Conservation (phyloP, 163 green algal species). For the Coccomyxa subellipsoidea region DNA sequence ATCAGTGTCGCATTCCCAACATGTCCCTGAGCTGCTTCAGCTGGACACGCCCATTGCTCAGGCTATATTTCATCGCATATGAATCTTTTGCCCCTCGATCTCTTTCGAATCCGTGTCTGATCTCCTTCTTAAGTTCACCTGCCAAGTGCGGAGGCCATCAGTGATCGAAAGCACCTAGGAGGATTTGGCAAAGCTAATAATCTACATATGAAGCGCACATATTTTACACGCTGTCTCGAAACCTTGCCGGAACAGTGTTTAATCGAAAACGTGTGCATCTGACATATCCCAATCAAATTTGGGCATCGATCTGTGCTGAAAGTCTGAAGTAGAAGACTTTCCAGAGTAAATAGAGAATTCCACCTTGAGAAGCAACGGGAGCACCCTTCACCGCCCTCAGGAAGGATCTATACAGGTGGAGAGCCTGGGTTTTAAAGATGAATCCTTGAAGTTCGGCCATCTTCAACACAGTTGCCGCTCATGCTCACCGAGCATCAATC, state of each 20-base stretch:
- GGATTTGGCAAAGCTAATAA: neutral
- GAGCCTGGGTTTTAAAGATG: slow-evolving; percentile 32
- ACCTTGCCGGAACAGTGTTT: too few relatives aligned
- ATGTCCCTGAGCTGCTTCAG: slow-evolving; percentile 16
- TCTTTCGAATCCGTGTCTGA: slow-evolving; percentile 41
- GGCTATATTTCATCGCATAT: slow-evolving; percentile 49
- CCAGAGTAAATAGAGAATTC: neutral
- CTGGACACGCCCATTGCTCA: slow-evolving; percentile 43
- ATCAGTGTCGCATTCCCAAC: neutral
- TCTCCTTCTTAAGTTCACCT: slow-evolving; percentile 44
- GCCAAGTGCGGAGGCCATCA: neutral
- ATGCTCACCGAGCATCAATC: too few relatives aligned
- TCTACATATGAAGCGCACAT: too few relatives aligned
- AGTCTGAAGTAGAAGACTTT: too few relatives aligned
- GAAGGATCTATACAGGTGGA: slow-evolving; percentile 38
- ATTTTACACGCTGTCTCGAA: too few relatives aligned
- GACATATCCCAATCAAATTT: too few relatives aligned
- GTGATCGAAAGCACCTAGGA: neutral
- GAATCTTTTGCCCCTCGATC: slow-evolving; percentile 23
- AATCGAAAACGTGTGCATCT: too few relatives aligned
- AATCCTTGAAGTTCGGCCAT: slow-evolving; percentile 23
- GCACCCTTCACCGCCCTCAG: slow-evolving; percentile 11
- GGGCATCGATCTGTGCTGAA: too few relatives aligned
- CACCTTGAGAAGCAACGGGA: slow-evolving; percentile 8
- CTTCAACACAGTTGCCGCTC: neutral